Evolutionary conservation across 2,329 filamentous ascomycete genomes (phyloP), one percentile per base, ranked within the genome.

Genomic region (Sordariomycetes sp.): DNA sequence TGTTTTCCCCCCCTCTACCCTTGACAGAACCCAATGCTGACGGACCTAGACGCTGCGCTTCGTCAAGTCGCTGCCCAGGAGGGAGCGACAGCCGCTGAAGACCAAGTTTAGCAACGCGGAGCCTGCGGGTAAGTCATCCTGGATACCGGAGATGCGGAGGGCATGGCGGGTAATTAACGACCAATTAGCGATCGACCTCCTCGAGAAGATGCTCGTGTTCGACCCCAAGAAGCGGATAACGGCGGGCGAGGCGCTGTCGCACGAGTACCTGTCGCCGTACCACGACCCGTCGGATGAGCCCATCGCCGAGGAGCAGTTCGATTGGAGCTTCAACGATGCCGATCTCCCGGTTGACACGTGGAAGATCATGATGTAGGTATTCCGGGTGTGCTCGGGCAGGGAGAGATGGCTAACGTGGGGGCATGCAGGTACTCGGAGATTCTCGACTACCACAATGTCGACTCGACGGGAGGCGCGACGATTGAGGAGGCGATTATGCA

Each of bases 251-350:
- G 93, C 89, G 28, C 83, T 99, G 57, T 85, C 87, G 54, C 92
- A 99, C 74, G 89, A 93, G 65, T 99, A 99, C 72, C 88, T 99
- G 54, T 83, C 90, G 11, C 93, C 93, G 8, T 99, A 99, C 77
- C 94, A 99, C 74, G 94, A 99, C 70, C 92, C 94, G 10, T 94
- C 89, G 52, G 94, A 99, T 68, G 94, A 99, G 78, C 94, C 94
- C 1, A 86, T 91, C 18, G 90, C 94, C 24, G 90, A 96, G 61
- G 92, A 97, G 78, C 97, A 96, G 76, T 99, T 99, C 67, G 94
- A 99, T 71, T 99, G 94, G 94, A 97, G 92, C 58, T 99, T 99
- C 76, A 97, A 97, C 72, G 94, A 99, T 67, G 94, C 93, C 54
- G 94, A 99, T 70, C 78, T 99, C 59, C 93, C 94, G 1, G 92